phyloP scores from a whole-genome alignment of 2,329 filamentous ascomycete species.

The Botrytis aclada region DNA sequence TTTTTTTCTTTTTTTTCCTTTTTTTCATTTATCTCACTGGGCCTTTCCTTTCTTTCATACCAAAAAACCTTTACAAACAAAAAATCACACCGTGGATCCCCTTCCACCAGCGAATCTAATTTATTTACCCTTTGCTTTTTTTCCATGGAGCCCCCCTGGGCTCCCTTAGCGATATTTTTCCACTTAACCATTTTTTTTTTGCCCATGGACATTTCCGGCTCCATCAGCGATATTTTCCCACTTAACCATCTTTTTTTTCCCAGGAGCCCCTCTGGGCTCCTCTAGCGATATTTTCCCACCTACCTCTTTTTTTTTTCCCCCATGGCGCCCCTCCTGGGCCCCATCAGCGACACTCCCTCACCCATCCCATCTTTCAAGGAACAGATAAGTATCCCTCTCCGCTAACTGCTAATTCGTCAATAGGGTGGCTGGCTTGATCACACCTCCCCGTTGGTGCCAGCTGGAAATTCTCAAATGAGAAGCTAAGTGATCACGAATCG shows the following conservation, averaged over 20 bases:
- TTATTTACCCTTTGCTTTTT: not conserved
- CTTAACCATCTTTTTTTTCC: not conserved
- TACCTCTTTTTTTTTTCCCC: not conserved
- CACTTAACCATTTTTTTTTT: not conserved
- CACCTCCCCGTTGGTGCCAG: constrained; percentile 10
- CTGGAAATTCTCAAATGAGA: constrained; percentile 6
- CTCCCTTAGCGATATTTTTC: not conserved
- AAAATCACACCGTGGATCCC: not conserved
- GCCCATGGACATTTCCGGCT: not conserved
- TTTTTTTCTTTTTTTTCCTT: not conserved
- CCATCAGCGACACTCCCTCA: not conserved
- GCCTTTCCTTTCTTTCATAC: not conserved
- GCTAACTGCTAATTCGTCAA: not conserved
- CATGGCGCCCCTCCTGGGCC: not conserved
- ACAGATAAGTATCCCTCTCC: not conserved
- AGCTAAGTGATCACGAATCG: constrained; percentile 9
- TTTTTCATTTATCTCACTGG: not conserved
- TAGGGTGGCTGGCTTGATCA: constrained; percentile 8
- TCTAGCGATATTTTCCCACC: not conserved
- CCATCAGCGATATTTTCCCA: not conserved
- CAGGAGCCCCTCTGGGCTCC: too few relatives aligned
- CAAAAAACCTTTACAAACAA: not conserved
- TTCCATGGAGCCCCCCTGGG: not conserved
- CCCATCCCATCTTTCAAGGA: not conserved
- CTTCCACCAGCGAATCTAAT: not conserved